These are phyloP conservation scores for Cladobotryum protrusum DNA, from an alignment of 2,329 filamentous ascomycete species.

Conservation along the genomic window DNA sequence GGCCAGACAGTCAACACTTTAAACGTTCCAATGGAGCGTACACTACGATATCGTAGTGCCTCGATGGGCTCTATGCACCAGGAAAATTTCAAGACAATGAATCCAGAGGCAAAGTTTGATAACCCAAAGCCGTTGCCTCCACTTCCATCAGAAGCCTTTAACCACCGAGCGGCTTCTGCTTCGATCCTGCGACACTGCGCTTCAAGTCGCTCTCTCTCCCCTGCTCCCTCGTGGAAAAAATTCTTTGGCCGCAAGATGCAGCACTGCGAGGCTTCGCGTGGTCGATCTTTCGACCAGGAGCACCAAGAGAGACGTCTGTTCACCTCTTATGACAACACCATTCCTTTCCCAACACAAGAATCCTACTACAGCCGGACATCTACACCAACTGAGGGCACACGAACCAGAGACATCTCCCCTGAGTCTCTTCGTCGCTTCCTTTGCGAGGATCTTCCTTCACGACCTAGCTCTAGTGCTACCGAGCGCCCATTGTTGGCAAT, in stretches of 20 bases:
- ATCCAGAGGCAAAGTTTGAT: conserved; percentile 69
- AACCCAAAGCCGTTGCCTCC: conserved; percentile 50
- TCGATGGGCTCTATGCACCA: conserved; percentile 56
- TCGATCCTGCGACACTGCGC: conserved; percentile 27
- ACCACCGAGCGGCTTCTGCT: conserved; percentile 21
- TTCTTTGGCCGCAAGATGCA: conserved; percentile 41
- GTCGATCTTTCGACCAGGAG: conserved; percentile 1
- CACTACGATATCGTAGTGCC: conserved; percentile 53
- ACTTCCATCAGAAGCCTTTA: neutral
- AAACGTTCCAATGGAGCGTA: conserved; percentile 67
- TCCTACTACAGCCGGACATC: conserved; percentile 5
- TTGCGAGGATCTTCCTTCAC: conserved; percentile 36
- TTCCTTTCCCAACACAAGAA: conserved; percentile 20
- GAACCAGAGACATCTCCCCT: conserved; percentile 48
- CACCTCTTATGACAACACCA: conserved; percentile 24
- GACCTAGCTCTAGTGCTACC: conserved; percentile 20
- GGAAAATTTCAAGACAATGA: conserved; percentile 64
- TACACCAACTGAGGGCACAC: conserved; percentile 32
- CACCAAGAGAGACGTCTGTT: conserved; percentile 16
- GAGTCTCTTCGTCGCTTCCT: conserved; percentile 49
- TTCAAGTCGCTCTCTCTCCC: conserved; percentile 44
- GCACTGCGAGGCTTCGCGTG: conserved; percentile 21
- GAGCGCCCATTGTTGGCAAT: conserved; percentile 28
- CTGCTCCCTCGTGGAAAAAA: conserved; percentile 45
- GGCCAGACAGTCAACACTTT: conserved; percentile 84